These are phyloP conservation scores for Phytophthora lateralis DNA, from an alignment of 352 stramenopile genomes.

Conservation along the genomic window DNA sequence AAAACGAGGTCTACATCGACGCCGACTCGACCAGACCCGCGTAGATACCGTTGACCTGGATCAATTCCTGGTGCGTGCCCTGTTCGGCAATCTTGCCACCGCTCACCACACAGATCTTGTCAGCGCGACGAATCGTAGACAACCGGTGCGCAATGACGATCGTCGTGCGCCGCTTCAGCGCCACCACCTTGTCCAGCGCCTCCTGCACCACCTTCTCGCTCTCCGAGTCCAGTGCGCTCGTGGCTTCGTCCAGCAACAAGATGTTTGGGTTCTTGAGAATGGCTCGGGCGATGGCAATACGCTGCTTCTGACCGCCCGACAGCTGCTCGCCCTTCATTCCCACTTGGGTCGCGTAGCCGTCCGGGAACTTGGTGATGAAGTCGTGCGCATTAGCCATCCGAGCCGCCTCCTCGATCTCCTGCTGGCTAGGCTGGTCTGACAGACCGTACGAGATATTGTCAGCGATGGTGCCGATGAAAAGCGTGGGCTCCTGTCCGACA, in stretches of 20 bases:
- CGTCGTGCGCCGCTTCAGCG: conserved; percentile 76
- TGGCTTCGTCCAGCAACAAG: conserved; percentile 92
- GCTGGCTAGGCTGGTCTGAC: conserved; percentile 39
- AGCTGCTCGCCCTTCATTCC: conserved; percentile 92
- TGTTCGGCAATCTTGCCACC: conserved; percentile 91
- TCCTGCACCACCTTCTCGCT: conserved; percentile 87
- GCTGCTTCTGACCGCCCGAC: conserved; percentile 66
- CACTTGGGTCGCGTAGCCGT: conserved; percentile 93
- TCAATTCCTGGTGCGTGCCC: conserved; percentile 92
- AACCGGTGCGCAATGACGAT: conserved; percentile 95
- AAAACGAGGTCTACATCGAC: conserved; percentile 9
- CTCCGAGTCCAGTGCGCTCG: conserved; percentile 81
- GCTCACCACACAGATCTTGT: conserved; percentile 95
- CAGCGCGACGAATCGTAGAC: conserved; percentile 92
- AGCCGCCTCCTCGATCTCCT: conserved; percentile 86
- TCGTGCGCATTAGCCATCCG: conserved; percentile 92
- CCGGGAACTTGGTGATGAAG: conserved; percentile 92
- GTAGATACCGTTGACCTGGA: conserved; percentile 52
- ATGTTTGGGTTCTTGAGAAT: conserved; percentile 88
- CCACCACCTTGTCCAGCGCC: conserved; percentile 68
- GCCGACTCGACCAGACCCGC: conserved; percentile 34
- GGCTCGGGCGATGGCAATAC: conserved; percentile 92
- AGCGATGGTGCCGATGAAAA: conserved; percentile 67
- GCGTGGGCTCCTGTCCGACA: conserved; percentile 59
- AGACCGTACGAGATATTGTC: conserved; percentile 64